A percentile compares a stretch with the other conserved stretches of the same genome.
Evolutionary conservation across 2,329 filamentous ascomycete species (phyloP).

Genomic region (Pseudocercospora crystallina): DNA sequence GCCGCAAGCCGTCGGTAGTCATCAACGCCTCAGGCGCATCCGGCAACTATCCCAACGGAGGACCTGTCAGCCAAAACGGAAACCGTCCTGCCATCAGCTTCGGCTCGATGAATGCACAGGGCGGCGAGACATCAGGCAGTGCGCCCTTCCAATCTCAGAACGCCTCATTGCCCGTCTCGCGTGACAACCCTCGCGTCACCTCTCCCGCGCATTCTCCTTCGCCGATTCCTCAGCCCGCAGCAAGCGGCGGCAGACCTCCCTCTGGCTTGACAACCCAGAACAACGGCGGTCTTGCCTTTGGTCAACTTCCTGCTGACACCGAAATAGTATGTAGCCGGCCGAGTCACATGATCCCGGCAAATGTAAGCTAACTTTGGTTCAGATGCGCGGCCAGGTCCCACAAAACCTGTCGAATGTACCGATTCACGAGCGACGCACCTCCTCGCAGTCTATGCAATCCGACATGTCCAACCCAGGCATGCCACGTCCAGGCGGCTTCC

Average conservation of each 20-base stretch:
- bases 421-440: slow-evolving; percentile 82
- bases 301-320: slow-evolving; percentile 72
- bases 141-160: slow-evolving; percentile 67
- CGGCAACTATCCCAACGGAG: slow-evolving; percentile 75
- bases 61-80: slow-evolving; percentile 55
- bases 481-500: slow-evolving; percentile 38
- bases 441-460: slow-evolving; percentile 77
- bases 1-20: slow-evolving; percentile 84
- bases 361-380: slow-evolving; percentile 10
- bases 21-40: slow-evolving; percentile 81
- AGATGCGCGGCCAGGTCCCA: slow-evolving; percentile 28
- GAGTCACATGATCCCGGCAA: slow-evolving; percentile 15
- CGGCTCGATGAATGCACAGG: slow-evolving; percentile 68
- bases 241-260: slow-evolving; percentile 76
- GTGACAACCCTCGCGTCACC: slow-evolving; percentile 67
- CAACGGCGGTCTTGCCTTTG: slow-evolving; percentile 74
- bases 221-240: slow-evolving; percentile 85
- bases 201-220: slow-evolving; percentile 88
- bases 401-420: slow-evolving; percentile 47
- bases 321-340: slow-evolving; percentile 60
- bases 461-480: slow-evolving; percentile 64
- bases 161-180: slow-evolving; percentile 53
- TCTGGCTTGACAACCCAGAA: slow-evolving; percentile 69
- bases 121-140: slow-evolving; percentile 62
- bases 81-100: slow-evolving; percentile 69